phyloP scores from a whole-genome alignment of 2,329 filamentous ascomycete genomes.

The Neodidymelliopsis sp. region DNA sequence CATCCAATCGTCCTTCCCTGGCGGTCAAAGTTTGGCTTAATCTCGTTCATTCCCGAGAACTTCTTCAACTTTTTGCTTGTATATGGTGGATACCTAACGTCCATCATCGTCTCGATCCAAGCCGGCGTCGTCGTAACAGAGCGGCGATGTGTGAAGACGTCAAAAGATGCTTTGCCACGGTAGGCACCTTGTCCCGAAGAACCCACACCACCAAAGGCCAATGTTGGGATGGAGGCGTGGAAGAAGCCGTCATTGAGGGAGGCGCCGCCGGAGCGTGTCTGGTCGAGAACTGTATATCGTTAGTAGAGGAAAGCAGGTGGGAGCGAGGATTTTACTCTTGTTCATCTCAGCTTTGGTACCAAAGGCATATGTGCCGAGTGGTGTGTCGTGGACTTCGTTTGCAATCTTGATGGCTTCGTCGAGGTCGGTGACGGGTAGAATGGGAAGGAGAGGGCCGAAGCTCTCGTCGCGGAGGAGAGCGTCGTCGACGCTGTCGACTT shows the following conservation, averaged over 20 bases:
- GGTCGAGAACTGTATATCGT: slow-evolving; percentile 48
- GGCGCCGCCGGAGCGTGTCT: slow-evolving; percentile 60
- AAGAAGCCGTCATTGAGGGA: slow-evolving; percentile 67
- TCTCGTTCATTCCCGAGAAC: slow-evolving; percentile 58
- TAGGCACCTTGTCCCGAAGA: slow-evolving; percentile 79
- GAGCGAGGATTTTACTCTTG: slow-evolving; percentile 61
- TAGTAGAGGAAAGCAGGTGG: background rate
- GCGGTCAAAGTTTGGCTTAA: slow-evolving; percentile 68
- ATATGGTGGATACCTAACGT: slow-evolving; percentile 71
- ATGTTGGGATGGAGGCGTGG: slow-evolving; percentile 73
- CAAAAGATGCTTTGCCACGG: slow-evolving; percentile 77
- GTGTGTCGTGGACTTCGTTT: slow-evolving; percentile 82
- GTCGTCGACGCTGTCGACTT: slow-evolving; percentile 77
- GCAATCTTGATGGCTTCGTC: slow-evolving; percentile 85
- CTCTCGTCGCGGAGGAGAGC: slow-evolving; percentile 82
- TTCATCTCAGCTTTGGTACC: slow-evolving; percentile 80
- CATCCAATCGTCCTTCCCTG: slow-evolving; percentile 54
- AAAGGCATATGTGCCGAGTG: slow-evolving; percentile 84
- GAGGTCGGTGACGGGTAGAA: slow-evolving; percentile 79
- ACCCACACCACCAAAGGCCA: slow-evolving; percentile 85
- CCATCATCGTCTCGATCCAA: slow-evolving; percentile 73
- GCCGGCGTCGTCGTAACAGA: slow-evolving; percentile 67
- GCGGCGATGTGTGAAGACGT: slow-evolving; percentile 70
- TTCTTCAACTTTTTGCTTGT: slow-evolving; percentile 61
- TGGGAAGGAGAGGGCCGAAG: slow-evolving; percentile 90